Evolutionary conservation across 2,329 filamentous ascomycete genomes (phyloP).

Genomic region (Albophoma yamanashiensis): DNA sequence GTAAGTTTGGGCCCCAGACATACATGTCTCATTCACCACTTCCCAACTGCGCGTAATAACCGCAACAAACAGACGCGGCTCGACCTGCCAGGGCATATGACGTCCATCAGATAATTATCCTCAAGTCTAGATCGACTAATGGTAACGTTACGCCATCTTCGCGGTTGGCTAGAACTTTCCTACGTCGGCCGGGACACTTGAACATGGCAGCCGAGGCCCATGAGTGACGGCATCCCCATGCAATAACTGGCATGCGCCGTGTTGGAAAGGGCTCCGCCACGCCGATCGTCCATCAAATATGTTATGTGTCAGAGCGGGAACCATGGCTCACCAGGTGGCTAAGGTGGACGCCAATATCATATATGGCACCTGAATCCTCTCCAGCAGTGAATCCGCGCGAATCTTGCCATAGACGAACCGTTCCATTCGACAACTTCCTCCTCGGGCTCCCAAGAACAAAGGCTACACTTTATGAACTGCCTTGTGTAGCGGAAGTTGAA

Average conservation of each 20-base stretch:
- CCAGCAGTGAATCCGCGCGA: not conserved
- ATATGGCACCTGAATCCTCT: constrained; percentile 1
- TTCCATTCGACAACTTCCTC: not conserved
- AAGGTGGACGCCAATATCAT: not conserved
- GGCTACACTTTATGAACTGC: not conserved
- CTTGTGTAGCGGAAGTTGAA: not conserved
- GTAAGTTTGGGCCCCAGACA: not conserved
- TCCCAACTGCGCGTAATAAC: not conserved
- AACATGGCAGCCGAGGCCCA: not conserved
- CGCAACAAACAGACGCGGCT: not conserved
- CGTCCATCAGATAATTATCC: not conserved
- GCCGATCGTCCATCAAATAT: constrained; percentile 7
- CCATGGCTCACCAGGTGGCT: not conserved
- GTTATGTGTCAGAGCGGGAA: not conserved
- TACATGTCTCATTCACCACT: not conserved
- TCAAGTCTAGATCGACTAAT: constrained; percentile 1
- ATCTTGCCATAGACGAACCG: not conserved
- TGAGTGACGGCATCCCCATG: not conserved
- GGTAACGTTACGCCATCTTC: not conserved
- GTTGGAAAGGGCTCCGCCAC: constrained; percentile 3
- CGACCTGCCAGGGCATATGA: not conserved
- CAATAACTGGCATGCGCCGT: constrained; percentile 12
- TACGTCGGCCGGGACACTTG: not conserved
- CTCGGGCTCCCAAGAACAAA: not conserved
- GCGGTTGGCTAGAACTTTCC: constrained; percentile 2